These are phyloP conservation scores for Neonectria sp. DNA, from an alignment of 2,329 filamentous ascomycete species.

Conservation along the genomic window DNA sequence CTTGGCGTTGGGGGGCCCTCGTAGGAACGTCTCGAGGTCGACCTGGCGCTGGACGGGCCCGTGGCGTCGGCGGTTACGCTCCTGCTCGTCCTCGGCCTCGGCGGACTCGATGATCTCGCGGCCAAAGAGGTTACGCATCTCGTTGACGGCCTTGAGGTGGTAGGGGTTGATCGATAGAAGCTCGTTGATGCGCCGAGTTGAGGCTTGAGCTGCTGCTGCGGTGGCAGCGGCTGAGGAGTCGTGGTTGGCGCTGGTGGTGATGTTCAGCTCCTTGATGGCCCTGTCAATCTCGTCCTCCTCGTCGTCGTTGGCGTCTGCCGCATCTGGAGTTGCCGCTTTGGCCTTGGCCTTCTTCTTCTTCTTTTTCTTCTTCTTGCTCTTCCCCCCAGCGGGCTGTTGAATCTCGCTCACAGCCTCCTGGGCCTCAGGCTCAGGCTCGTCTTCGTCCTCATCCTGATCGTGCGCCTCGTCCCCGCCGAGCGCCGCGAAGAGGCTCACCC, in stretches of 20 bases:
- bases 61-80: constrained; percentile 55
- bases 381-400: constrained; percentile 43
- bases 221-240: constrained; percentile 6
- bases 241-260: constrained; percentile 44
- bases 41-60: constrained; percentile 63
- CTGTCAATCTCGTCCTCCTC: constrained; percentile 70
- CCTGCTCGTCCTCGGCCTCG: constrained; percentile 63
- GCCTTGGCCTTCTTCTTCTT: constrained; percentile 55
- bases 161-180: constrained; percentile 71
- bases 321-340: constrained; percentile 37
- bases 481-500: constrained; percentile 67
- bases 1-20: constrained; percentile 64
- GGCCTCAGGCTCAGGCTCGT: constrained; percentile 24
- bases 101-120: constrained; percentile 71
- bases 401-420: constrained; percentile 39
- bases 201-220: constrained; percentile 22
- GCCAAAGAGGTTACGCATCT: constrained; percentile 81
- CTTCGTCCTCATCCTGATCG: constrained; percentile 52
- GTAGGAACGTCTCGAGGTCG: constrained; percentile 71
- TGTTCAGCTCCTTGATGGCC: constrained; percentile 65
- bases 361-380: constrained; percentile 58
- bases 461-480: constrained; percentile 62
- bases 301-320: constrained; percentile 41
- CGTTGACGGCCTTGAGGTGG: constrained; percentile 87
- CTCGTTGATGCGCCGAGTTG: constrained; percentile 52